A percentile compares a stretch with the other conserved stretches of the same genome.
These are phyloP conservation scores for Fusarium circinatum DNA, from an alignment of 2,329 filamentous ascomycete species.

Conservation along the genomic window DNA sequence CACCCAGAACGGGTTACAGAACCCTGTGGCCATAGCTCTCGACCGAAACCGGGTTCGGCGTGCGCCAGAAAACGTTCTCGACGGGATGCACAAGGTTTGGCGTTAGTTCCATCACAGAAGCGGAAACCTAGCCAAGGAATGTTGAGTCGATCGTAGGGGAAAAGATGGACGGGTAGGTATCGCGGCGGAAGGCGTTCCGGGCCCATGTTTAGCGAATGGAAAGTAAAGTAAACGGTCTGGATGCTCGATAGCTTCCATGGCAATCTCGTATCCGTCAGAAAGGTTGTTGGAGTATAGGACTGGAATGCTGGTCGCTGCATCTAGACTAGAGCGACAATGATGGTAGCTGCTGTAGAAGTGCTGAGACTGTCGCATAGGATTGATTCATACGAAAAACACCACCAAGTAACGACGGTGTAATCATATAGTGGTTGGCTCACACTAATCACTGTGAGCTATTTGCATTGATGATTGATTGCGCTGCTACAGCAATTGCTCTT, in stretches of 20 bases:
- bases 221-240: background rate
- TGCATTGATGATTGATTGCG: background rate
- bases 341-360: background rate
- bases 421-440: no score
- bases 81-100: background rate
- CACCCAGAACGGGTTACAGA: background rate
- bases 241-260: background rate
- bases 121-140: background rate
- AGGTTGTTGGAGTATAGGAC: background rate
- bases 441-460: no score
- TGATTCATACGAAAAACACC: no score
- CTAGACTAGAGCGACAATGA: rapidly evolving
- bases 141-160: background rate
- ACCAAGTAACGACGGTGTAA: background rate
- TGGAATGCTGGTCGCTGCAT: background rate
- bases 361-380: background rate
- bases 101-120: background rate
- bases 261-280: background rate
- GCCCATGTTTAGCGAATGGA: background rate
- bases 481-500: rapidly evolving
- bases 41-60: background rate
- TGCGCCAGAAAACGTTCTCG: background rate
- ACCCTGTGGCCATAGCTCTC: background rate
- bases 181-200: background rate
- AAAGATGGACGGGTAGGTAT: background rate